Percentiles rank a stretch among this genome's conserved stretches.
Conservation (phyloP, 257 asterid species). For the Anisodus acutangulus region DNA sequence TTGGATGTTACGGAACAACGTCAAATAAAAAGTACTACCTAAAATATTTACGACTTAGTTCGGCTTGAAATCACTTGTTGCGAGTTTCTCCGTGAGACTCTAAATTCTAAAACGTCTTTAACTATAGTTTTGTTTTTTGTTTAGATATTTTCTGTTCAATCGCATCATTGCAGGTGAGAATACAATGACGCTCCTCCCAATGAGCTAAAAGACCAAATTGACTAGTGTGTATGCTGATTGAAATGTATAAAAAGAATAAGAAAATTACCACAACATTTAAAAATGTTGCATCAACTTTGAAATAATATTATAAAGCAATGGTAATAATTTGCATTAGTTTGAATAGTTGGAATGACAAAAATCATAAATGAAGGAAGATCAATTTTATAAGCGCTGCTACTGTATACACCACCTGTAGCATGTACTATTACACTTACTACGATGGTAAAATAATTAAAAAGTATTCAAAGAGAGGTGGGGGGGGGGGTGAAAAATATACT, state of each 20-base stretch:
- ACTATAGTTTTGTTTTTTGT: too few relatives aligned
- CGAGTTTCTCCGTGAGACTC: neutral
- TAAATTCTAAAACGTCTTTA: neutral
- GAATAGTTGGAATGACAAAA: neutral
- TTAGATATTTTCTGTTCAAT: neutral
- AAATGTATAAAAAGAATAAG: neutral
- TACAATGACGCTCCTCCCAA: neutral
- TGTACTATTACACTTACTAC: neutral
- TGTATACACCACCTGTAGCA: neutral
- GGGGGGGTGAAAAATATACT: neutral
- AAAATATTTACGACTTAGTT: neutral
- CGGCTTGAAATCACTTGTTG: neutral
- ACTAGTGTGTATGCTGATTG: neutral
- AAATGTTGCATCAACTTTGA: neutral
- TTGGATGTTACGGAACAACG: neutral
- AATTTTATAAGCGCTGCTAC: neutral
- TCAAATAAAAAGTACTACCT: neutral
- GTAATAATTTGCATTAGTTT: neutral
- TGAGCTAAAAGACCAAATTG: neutral
- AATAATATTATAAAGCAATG: neutral
- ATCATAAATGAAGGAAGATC: neutral
- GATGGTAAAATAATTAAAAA: neutral
- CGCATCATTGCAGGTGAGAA: neutral
- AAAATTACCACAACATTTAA: neutral
- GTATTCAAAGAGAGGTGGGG: too few relatives aligned